A percentile compares a stretch with the other conserved stretches of the same genome.
Evolutionary conservation across 2,329 filamentous ascomycete species (phyloP).

Genomic region (Fusarium lateritium): DNA sequence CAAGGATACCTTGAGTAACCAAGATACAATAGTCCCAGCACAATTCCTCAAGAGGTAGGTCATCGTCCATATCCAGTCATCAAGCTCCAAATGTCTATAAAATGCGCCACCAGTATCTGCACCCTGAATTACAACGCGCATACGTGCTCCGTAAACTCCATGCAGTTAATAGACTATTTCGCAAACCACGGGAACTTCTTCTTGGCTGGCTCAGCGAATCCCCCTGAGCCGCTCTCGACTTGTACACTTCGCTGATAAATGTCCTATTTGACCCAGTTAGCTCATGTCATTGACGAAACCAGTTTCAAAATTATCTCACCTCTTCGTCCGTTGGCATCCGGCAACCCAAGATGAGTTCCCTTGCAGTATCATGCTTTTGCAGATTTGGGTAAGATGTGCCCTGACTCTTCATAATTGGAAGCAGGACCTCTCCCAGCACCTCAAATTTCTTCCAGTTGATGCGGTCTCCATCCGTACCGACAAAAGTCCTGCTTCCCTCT

Average conservation of each 20-base stretch:
- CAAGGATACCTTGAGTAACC: conserved; percentile 18
- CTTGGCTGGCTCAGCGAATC: conserved; percentile 65
- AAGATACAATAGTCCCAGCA: conserved; percentile 18
- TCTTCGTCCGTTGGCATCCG: conserved; percentile 89
- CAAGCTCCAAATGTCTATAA: conserved; percentile 44
- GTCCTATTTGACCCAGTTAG: conserved; percentile 63
- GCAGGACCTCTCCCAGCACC: conserved; percentile 90
- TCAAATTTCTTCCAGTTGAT: conserved; percentile 99
- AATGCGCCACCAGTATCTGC: conserved; percentile 33
- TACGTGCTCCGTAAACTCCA: conserved; percentile 49
- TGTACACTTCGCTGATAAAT: conserved; percentile 74
- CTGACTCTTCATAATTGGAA: conserved; percentile 93
- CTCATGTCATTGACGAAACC: neutral
- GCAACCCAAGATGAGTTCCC: conserved; percentile 84
- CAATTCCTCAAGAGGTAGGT: conserved; percentile 18
- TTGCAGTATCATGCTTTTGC: conserved; percentile 76
- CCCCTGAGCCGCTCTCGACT: conserved; percentile 67
- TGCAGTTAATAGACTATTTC: conserved; percentile 56
- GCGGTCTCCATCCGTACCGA: conserved; percentile 78
- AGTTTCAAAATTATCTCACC: conserved; percentile 67
- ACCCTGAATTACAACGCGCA: conserved; percentile 20
- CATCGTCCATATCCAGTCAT: conserved; percentile 29
- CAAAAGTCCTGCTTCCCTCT: conserved; percentile 91
- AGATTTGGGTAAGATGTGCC: conserved; percentile 84
- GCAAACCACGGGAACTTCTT: conserved; percentile 79